These are phyloP conservation scores for Rubroshorea leprosula DNA, from an alignment of 345 rosid species.

Conservation along the genomic window DNA sequence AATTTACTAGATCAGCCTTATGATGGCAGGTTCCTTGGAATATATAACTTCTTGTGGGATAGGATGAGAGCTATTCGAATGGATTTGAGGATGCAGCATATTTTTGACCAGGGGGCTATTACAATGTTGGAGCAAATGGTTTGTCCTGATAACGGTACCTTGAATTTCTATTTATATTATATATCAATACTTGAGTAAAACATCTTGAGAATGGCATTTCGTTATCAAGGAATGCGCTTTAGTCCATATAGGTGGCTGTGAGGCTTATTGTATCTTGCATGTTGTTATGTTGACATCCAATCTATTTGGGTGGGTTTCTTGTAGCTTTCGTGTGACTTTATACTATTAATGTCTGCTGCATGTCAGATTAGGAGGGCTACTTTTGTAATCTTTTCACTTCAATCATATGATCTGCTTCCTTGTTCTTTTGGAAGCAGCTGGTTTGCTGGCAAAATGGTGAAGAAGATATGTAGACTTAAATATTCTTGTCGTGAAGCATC, in stretches of 20 bases:
- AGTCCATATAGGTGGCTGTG: slow-evolving; percentile 2
- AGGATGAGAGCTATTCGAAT: slow-evolving; percentile 96
- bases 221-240: not conserved
- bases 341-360: not conserved
- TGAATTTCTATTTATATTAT: slow-evolving; percentile 9
- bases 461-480: not conserved
- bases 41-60: slow-evolving; percentile 95
- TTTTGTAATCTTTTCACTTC: not conserved
- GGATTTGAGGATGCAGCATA: slow-evolving; percentile 98
- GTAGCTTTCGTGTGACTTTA: too few species aligned
- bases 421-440: not conserved
- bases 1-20: slow-evolving; percentile 83
- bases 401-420: not conserved
- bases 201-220: not conserved
- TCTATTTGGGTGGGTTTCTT: not conserved
- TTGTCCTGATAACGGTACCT: slow-evolving; percentile 17
- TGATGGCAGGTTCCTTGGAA: slow-evolving; percentile 70
- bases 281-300: not conserved
- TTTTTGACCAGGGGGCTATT: slow-evolving; percentile 70
- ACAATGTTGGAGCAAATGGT: slow-evolving; percentile 98
- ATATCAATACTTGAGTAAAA: not conserved
- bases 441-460: not conserved
- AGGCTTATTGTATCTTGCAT: slow-evolving; percentile 2
- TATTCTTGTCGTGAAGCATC: not conserved
- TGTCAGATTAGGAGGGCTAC: not conserved